Conservation (phyloP, 768 basidiomycete genomes). For the Lentinula lateritia region DNA sequence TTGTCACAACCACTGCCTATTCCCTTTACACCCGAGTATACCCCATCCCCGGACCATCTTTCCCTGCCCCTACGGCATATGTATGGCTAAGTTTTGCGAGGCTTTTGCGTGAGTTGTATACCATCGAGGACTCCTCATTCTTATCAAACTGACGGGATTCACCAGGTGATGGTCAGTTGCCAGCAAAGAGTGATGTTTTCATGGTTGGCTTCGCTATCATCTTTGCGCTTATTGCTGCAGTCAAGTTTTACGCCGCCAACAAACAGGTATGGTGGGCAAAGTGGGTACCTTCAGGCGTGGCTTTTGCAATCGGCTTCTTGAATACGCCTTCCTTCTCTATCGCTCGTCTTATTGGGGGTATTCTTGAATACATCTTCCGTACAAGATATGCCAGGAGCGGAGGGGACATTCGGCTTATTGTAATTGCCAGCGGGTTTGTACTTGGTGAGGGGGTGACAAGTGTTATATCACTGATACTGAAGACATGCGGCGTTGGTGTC, state of each 20-base stretch:
- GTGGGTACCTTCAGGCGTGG: conserved; percentile 89
- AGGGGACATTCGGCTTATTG: conserved; percentile 69
- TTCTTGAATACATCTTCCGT: conserved; percentile 70
- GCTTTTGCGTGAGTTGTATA: conserved; percentile 53
- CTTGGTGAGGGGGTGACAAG: conserved; percentile 92
- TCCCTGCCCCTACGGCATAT: conserved; percentile 92
- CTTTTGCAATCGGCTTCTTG: conserved; percentile 93
- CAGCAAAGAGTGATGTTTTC: conserved; percentile 65
- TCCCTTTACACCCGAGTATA: conserved; percentile 85
- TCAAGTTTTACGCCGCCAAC: conserved; percentile 57
- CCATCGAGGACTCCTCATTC: background rate
- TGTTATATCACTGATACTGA: conserved; percentile 68
- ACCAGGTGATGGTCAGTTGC: conserved; percentile 77
- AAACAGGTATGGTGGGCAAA: conserved; percentile 50
- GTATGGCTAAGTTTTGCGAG: conserved; percentile 84
- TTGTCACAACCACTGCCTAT: conserved; percentile 87
- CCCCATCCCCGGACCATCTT: conserved; percentile 87
- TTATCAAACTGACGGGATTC: conserved; percentile 19
- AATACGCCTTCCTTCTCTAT: conserved; percentile 95
- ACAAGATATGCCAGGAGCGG: conserved; percentile 43
- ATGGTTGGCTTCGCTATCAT: conserved; percentile 75
- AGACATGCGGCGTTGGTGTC: conserved; percentile 68
- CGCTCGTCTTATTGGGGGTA: conserved; percentile 84
- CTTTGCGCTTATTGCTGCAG: conserved; percentile 61
- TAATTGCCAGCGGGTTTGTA: conserved; percentile 93